phyloP scores from a whole-genome alignment of 78 protist species.

The Dictyostelium citrinum region DNA sequence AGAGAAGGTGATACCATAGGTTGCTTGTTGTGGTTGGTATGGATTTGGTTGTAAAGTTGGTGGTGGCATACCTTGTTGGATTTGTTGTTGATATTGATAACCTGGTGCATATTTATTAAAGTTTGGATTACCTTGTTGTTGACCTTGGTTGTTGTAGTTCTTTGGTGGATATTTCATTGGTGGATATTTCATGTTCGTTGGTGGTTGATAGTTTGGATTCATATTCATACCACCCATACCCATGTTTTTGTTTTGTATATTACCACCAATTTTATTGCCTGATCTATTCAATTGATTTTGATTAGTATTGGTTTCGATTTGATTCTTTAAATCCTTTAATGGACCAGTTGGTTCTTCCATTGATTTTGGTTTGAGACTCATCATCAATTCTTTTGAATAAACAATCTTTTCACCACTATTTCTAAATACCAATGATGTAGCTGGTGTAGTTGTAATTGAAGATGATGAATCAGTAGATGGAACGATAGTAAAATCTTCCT shows the following conservation, averaged over 20 bases:
- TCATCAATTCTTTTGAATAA: constrained; percentile 30
- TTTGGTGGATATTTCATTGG: neutral
- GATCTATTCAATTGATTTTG: constrained; percentile 9
- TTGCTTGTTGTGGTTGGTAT: neutral
- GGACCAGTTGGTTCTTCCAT: constrained; percentile 5
- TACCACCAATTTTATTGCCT: constrained; percentile 16
- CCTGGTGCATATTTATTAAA: neutral
- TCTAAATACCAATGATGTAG: constrained; percentile 19
- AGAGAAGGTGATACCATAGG: neutral
- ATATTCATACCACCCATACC: constrained; percentile 10
- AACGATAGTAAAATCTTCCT: neutral
- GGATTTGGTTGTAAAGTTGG: neutral
- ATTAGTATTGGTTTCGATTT: constrained; percentile 6
- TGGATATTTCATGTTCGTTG: constrained; percentile 27
- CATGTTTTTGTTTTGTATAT: neutral
- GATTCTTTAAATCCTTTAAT: constrained; percentile 18
- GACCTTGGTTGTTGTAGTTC: neutral
- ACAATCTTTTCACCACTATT: constrained; percentile 30
- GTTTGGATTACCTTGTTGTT: neutral
- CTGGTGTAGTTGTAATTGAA: neutral
- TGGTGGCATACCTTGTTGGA: constrained; percentile 1
- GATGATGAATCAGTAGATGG: neutral
- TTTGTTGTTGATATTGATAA: constrained; percentile 29
- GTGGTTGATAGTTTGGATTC: constrained; percentile 30
- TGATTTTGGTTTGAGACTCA: neutral